Evolutionary conservation across 2,329 filamentous ascomycete species (phyloP).

Genomic region (Cercospora sp.): DNA sequence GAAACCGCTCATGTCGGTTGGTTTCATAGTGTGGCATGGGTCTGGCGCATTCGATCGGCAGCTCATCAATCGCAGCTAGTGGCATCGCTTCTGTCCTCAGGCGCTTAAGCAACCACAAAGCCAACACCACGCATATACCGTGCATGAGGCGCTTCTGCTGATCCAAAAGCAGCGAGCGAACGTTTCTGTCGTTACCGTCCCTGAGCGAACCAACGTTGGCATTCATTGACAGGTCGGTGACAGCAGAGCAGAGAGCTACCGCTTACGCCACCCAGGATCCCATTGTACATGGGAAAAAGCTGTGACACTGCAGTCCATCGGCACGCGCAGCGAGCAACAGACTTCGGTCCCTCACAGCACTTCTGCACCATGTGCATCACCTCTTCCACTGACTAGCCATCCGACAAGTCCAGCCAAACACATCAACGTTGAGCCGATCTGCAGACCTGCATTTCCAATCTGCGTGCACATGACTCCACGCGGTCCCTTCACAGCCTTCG

Average conservation of each 20-base stretch:
- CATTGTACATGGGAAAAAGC: neutral
- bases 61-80: neutral
- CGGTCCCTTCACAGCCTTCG: neutral
- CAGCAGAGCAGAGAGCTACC: neutral
- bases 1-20: neutral
- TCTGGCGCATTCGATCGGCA: neutral
- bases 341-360: neutral
- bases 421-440: neutral
- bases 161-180: neutral
- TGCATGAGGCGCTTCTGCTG: neutral
- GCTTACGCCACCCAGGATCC: neutral
- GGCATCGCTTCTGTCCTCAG: slow-evolving; percentile 1
- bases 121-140: neutral
- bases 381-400: neutral
- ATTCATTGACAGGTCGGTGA: neutral
- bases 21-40: neutral
- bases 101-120: slow-evolving; percentile 1
- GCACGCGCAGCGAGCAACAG: neutral
- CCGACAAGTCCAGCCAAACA: neutral
- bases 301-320: neutral
- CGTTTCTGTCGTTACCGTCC: neutral
- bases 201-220: neutral
- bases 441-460: slow-evolving; percentile 1
- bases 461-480: neutral
- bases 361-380: neutral